Percentiles rank a stretch among this genome's conserved stretches.
Evolutionary conservation across 179 eudicot species (phyloP).

Genomic region (Sideroxylon spinosum): DNA sequence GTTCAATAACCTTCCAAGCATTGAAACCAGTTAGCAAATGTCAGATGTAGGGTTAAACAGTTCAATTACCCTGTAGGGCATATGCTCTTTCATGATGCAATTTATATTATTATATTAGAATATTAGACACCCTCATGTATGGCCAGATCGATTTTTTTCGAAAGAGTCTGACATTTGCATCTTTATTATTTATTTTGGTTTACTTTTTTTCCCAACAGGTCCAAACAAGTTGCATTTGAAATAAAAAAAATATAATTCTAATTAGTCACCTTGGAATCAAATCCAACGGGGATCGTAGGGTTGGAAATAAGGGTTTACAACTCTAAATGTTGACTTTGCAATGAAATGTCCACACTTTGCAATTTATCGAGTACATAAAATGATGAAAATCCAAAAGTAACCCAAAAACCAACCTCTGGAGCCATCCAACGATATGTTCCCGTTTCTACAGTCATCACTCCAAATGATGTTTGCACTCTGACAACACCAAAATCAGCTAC

Average conservation of each 20-base stretch:
- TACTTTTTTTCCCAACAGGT: too few relatives aligned
- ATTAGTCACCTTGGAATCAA: neutral
- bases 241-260: neutral
- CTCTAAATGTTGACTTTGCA: constrained; percentile 2
- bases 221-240: neutral
- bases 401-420: constrained; percentile 40
- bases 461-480: constrained; percentile 46
- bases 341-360: neutral
- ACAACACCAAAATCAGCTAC: constrained; percentile 72
- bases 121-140: too few relatives aligned
- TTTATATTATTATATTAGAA: neutral
- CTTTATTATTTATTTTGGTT: too few relatives aligned
- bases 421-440: constrained; percentile 79
- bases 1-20: constrained; percentile 50
- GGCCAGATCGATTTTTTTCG: too few relatives aligned
- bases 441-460: constrained; percentile 66
- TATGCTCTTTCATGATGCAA: neutral
- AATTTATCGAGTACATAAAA: neutral
- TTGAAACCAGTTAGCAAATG: constrained; percentile 20
- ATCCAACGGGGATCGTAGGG: neutral
- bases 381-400: neutral
- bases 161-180: too few relatives aligned
- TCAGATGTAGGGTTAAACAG: constrained; percentile 11
- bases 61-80: neutral
- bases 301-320: constrained; percentile 11